A percentile compares a stretch with the other conserved stretches of the same genome.
phyloP scores from a whole-genome alignment of 306 rosid genomes.

The Glycyrrhiza uralensis region DNA sequence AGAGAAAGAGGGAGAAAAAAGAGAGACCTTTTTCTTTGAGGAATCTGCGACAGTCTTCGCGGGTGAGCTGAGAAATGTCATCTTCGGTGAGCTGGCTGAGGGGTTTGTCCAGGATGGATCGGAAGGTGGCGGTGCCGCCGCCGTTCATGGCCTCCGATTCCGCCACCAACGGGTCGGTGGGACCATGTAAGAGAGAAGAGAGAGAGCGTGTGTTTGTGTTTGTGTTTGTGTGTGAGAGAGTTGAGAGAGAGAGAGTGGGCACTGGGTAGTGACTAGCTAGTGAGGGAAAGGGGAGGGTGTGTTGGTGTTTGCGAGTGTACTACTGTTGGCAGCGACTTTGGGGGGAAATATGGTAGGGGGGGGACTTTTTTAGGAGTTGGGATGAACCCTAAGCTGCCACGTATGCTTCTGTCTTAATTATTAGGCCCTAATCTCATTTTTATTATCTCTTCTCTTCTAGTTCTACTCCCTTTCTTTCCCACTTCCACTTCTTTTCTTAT shows the following conservation, averaged over 20 bases:
- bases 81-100: conserved; percentile 89
- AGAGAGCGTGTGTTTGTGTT: not conserved
- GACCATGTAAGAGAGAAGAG: conserved; percentile 24
- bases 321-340: not conserved
- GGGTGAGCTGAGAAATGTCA: conserved; percentile 99
- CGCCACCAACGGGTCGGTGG: conserved; percentile 13
- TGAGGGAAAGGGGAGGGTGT: not conserved
- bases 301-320: not conserved
- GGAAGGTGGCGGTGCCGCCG: conserved; percentile 57
- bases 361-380: conserved; percentile 51
- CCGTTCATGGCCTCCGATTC: conserved; percentile 62
- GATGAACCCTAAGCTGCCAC: conserved; percentile 97
- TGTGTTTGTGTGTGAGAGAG: not conserved
- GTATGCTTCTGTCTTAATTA: conserved; percentile 52
- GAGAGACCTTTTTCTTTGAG: conserved; percentile 88
- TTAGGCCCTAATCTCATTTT: conserved; percentile 35
- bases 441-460: not conserved
- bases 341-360: conserved; percentile 6
- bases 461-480: not conserved
- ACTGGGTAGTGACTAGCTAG: not conserved
- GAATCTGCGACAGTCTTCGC: conserved; percentile 95
- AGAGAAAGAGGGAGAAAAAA: not conserved
- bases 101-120: conserved; percentile 88
- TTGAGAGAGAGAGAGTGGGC: not conserved
- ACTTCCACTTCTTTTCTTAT: not conserved